These are phyloP conservation scores for Wickerhamiella australiensis DNA, from an alignment of 805 yeast species.

Conservation along the genomic window DNA sequence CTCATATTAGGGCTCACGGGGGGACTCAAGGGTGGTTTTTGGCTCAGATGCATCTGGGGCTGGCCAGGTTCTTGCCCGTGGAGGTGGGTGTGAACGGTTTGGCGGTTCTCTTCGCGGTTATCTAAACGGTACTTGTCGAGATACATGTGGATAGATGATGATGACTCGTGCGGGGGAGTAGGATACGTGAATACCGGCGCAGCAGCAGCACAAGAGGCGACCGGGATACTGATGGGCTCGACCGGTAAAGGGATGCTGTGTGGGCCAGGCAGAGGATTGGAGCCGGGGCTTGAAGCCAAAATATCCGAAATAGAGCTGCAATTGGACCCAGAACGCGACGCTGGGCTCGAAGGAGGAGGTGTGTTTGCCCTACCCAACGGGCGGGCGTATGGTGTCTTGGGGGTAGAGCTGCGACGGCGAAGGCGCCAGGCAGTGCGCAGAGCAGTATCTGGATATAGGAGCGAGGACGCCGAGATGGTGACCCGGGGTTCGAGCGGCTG, in stretches of 20 bases:
- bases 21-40: slow-evolving; percentile 17
- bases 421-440: slow-evolving; percentile 28
- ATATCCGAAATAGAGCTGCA: background rate
- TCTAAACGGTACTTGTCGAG: background rate
- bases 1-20: slow-evolving; percentile 15
- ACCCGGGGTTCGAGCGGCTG: slow-evolving; percentile 6
- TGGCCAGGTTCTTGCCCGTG: too few species aligned
- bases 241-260: background rate
- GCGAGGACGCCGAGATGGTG: slow-evolving; percentile 14
- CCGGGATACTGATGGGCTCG: background rate
- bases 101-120: background rate
- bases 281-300: background rate
- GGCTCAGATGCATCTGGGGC: background rate
- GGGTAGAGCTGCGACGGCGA: slow-evolving; percentile 8
- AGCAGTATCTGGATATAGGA: slow-evolving; percentile 31
- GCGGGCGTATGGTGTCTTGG: background rate
- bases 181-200: slow-evolving; percentile 1
- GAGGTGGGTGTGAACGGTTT: too few species aligned
- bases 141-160: background rate
- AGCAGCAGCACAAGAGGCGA: background rate
- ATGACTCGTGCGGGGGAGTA: background rate
- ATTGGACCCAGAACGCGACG: background rate
- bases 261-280: background rate
- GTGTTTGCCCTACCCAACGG: background rate
- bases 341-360: background rate